Conservation (phyloP, 176 grass and related monocot genomes). For the Pontederia crassipes region DNA sequence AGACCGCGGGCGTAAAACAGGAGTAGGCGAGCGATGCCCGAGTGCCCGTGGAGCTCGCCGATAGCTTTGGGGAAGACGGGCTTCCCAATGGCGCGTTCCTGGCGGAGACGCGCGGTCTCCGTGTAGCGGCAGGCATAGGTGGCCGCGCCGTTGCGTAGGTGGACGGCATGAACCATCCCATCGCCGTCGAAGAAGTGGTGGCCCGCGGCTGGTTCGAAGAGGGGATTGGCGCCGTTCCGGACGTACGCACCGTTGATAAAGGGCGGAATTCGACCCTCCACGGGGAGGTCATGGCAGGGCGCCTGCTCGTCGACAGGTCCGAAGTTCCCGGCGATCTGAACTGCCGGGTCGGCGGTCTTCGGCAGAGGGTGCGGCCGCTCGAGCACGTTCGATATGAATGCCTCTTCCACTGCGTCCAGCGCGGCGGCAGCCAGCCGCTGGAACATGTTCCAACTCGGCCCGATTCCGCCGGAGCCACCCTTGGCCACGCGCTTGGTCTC, state of each 20-base stretch:
- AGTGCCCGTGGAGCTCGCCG: slow-evolving; percentile 82
- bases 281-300: slow-evolving; percentile 12
- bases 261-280: slow-evolving; percentile 27
- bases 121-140: slow-evolving; percentile 68
- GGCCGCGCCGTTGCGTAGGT: slow-evolving; percentile 26
- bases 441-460: slow-evolving; percentile 38
- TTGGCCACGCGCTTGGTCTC: neutral
- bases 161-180: slow-evolving; percentile 73
- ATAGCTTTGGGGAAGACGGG: slow-evolving; percentile 77
- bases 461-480: neutral
- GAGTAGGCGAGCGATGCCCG: slow-evolving; percentile 45
- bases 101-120: slow-evolving; percentile 47
- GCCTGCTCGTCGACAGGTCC: slow-evolving; percentile 44
- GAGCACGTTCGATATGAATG: slow-evolving; percentile 26
- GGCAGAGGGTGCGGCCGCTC: slow-evolving; percentile 41
- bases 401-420: slow-evolving; percentile 39
- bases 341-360: slow-evolving; percentile 36
- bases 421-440: slow-evolving; percentile 36
- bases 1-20: slow-evolving; percentile 38
- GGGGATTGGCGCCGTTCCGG: slow-evolving; percentile 72
- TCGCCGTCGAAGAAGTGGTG: slow-evolving; percentile 93
- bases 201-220: slow-evolving; percentile 37
- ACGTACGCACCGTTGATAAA: slow-evolving; percentile 51
- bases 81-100: slow-evolving; percentile 36
- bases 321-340: slow-evolving; percentile 78